Evolutionary conservation across 495 filamentous ascomycete genomes (phyloP), one percentile per base, ranked within the genome.

Genomic region (Diplogelasinospora grovesii): DNA sequence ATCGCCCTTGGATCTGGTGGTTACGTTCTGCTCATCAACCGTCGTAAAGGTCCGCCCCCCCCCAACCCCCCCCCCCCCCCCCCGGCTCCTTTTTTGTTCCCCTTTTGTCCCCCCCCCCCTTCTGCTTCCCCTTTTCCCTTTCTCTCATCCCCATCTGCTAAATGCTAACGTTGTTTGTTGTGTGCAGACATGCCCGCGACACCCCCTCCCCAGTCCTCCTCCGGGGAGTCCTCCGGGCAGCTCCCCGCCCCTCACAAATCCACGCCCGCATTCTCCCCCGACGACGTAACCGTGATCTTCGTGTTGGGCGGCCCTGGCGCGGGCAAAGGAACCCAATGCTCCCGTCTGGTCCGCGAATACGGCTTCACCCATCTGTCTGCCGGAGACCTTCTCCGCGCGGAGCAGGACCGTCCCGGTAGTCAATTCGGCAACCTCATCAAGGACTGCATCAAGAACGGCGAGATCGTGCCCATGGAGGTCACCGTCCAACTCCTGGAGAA

Each of bases 391-490:
- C 78, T 98, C 23, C 86, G 92, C 31, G 88, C 84, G 32, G 92
- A 98, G 65, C 92, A 98, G 68, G 71, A 87, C 50, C 82, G 92
- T 8, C 70, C 77, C 4, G 88, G 86, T 27, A 83, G 77, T 49
- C 73, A 95, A 59, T 95, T 93, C 63, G 92, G 92, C 55, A 73
- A 82, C 22, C 71, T 97, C 63, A 98, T 98, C 74, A 81, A 80
- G 43, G 69, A 78, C 32, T 87, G 89, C 70, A 98, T 98, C 72
- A 78, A 77, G 25, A 82, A 98, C 57, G 92, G 92, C 45, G 81
- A 78, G 50, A 98, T 98, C 63, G 92, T 98, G 47, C 92, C 92
- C 8, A 95, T 95, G 90, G 90, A 97, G 57, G 88, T 98, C 15
- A 98, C 92, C n/a, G 82, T 98, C 25, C 80, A 83, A 20, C 61